Conservation (phyloP, 1,139 yeast species). For the Tardiomyces depauwii region DNA sequence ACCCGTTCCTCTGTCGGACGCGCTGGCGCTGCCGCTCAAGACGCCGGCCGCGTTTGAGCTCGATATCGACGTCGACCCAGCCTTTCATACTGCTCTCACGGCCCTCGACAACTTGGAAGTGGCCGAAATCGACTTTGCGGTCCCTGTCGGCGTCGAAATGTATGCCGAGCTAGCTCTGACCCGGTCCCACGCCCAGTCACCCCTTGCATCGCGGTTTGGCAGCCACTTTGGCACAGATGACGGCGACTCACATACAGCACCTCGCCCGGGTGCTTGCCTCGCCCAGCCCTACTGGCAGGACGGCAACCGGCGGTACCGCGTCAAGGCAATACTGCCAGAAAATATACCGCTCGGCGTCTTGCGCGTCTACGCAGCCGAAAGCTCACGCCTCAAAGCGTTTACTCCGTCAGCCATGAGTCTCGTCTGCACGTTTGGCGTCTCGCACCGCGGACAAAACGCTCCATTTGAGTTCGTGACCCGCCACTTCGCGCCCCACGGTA, state of each 20-base stretch:
- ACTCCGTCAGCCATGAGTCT: constrained; percentile 48
- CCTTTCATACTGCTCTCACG: constrained; percentile 68
- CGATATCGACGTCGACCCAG: constrained; percentile 41
- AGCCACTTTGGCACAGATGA: constrained; percentile 9
- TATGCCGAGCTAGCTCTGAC: constrained; percentile 39
- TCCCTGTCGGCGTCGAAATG: constrained; percentile 63
- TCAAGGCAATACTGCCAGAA: constrained; percentile 74
- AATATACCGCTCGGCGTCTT: constrained; percentile 57
- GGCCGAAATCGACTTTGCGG: constrained; percentile 62
- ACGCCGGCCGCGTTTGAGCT: constrained; percentile 69
- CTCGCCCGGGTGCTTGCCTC: constrained; percentile 34
- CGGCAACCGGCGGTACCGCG: constrained; percentile 53
- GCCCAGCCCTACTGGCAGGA: constrained; percentile 69
- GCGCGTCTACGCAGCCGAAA: constrained; percentile 62
- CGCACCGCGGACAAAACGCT: constrained; percentile 56
- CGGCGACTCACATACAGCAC: constrained; percentile 21
- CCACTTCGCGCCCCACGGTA: constrained; percentile 60
- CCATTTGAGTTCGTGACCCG: constrained; percentile 58
- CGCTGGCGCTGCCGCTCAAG: constrained; percentile 71
- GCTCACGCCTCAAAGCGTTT: constrained; percentile 49
- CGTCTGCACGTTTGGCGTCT: constrained; percentile 66
- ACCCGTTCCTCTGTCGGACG: constrained; percentile 66
- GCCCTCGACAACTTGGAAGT: constrained; percentile 64
- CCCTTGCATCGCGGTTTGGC: constrained; percentile 13
- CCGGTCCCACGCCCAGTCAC: constrained; percentile 11